These are phyloP conservation scores for Tylopilus balloui DNA, from an alignment of 768 basidiomycete species.

Conservation along the genomic window DNA sequence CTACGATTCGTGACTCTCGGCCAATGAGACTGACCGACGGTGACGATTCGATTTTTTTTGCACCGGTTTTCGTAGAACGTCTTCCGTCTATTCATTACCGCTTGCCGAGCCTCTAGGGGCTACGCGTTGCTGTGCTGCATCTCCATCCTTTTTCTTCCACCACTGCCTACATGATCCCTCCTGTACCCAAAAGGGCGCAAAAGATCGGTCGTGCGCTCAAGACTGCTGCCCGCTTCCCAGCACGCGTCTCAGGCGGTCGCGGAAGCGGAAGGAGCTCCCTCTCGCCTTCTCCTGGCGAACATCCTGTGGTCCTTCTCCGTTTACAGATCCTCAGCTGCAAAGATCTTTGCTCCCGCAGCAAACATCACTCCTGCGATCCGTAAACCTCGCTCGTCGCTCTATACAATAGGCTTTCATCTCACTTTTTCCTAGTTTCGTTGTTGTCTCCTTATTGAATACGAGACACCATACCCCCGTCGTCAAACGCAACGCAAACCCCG, in stretches of 20 bases:
- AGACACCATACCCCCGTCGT: slow-evolving; percentile 70
- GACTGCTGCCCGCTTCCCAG: slow-evolving; percentile 52
- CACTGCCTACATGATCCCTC: slow-evolving; percentile 24
- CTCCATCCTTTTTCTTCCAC: background rate
- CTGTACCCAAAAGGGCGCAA: slow-evolving; percentile 38
- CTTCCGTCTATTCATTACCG: too few species aligned
- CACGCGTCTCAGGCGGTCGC: slow-evolving; percentile 40
- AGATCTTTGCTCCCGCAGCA: slow-evolving; percentile 59
- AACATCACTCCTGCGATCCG: slow-evolving; percentile 73
- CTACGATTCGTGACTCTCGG: too few species aligned
- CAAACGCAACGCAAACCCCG: slow-evolving; percentile 68
- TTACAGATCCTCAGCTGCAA: slow-evolving; percentile 66
- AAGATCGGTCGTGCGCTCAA: slow-evolving; percentile 61
- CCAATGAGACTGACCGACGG: too few species aligned
- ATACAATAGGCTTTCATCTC: background rate
- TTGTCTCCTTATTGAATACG: slow-evolving; percentile 53
- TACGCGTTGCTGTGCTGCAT: slow-evolving; percentile 18
- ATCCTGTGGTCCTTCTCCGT: slow-evolving; percentile 60
- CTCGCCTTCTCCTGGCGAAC: slow-evolving; percentile 54
- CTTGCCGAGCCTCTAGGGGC: slow-evolving; percentile 7
- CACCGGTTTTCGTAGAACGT: too few species aligned
- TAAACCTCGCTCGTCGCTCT: slow-evolving; percentile 37
- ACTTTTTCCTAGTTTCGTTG: slow-evolving; percentile 53
- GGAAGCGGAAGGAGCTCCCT: slow-evolving; percentile 35
- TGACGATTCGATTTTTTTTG: too few species aligned